Evolutionary conservation across 2,329 filamentous ascomycete genomes (phyloP), one percentile per base, ranked within the genome.

Genomic region (Shiraia bambusicola): DNA sequence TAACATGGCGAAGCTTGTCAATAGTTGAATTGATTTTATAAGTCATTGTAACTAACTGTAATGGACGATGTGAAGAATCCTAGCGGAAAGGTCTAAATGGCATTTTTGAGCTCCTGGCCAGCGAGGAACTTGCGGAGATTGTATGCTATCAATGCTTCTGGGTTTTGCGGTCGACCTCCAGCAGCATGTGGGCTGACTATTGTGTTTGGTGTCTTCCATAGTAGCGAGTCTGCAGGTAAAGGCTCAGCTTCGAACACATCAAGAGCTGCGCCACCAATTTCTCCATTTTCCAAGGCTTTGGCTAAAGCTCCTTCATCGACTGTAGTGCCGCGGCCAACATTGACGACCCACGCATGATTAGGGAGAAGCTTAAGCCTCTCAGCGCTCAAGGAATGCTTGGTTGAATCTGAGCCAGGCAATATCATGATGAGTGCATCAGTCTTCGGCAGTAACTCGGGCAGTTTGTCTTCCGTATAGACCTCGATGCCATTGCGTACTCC

Each of bases 231-330:
- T n/a, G 69, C 61, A 4, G 70, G 61, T 0, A 83, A 81, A 4
- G 87, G 87, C 61, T 91, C 87, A 9, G 76, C 74, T 0, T 84
- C 87, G 61, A 87, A 90, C 31, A 90, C 87, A 54, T 91, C 87
- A n/a, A 90, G 73, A 6, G 84, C 87, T 0, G 87, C 87, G 4
- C 85, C 86, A 0, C 83, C 83, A 37, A 91, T 83, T 61, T 78
- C 81, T 2, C 82, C 83, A 17, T 77, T 75, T 34, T 89, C 78
- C 1, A 91, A 69, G 0, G 85, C 86, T 28, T 75, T 76, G 1
- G 88, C 71, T 7, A 91, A 70, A 1, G 85, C 85, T 1, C 73
- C 74, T 61, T 91, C 87, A 45, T 90, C 86, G 50, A 89, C 83
- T 12, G 88, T 85, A 0, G 86, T 86, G 2, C 87, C 87, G 7